These are phyloP conservation scores for Cicer pinnatifidum DNA, from an alignment of 306 rosid species.

Conservation along the genomic window DNA sequence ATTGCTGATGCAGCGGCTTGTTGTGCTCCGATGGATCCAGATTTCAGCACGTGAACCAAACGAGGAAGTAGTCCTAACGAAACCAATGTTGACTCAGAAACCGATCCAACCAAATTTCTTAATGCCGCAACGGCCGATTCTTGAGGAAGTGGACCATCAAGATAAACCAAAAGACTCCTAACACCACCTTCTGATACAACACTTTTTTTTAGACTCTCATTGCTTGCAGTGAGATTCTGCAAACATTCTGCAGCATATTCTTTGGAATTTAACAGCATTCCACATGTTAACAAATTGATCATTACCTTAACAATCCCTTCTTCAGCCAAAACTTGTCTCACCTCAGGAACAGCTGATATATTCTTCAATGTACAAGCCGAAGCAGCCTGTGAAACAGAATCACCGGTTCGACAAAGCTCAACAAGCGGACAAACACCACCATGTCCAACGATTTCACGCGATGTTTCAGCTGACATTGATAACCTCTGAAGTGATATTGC, in stretches of 20 bases:
- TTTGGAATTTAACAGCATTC: conserved; percentile 74
- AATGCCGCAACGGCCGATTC: conserved; percentile 83
- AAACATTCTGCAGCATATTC: conserved; percentile 90
- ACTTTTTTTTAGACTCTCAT: conserved; percentile 64
- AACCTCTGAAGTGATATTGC: conserved; percentile 77
- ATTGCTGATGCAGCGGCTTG: conserved; percentile 75
- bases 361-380: conserved; percentile 83
- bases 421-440: conserved; percentile 73
- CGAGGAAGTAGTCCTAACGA: conserved; percentile 68
- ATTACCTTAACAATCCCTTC: conserved; percentile 73
- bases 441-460: conserved; percentile 72
- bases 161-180: conserved; percentile 71
- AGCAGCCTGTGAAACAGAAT: conserved; percentile 81
- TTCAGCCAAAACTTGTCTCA: conserved; percentile 70
- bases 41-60: conserved; percentile 64
- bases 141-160: conserved; percentile 77
- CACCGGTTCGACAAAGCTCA: conserved; percentile 79
- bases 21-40: conserved; percentile 78
- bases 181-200: conserved; percentile 85
- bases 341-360: conserved; percentile 80
- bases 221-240: conserved; percentile 83
- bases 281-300: conserved; percentile 72
- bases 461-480: conserved; percentile 72
- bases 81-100: conserved; percentile 57
- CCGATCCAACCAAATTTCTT: conserved; percentile 71